Evolutionary conservation across 176 grass and related monocot genomes (phyloP).

Genomic region (Chrysopogon serrulatus): DNA sequence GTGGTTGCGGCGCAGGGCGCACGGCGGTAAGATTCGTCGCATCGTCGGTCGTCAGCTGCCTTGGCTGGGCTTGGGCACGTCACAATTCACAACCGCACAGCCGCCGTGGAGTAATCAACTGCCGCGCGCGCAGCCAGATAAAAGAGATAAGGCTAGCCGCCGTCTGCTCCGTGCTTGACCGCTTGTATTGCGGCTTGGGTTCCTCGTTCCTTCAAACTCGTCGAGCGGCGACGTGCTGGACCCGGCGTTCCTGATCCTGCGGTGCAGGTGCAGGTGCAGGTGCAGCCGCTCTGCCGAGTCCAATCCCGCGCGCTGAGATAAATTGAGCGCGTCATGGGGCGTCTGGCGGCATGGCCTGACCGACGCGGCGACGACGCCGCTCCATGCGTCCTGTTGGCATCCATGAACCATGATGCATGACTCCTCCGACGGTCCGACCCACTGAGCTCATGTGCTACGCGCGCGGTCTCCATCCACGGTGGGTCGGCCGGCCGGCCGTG

Average conservation of each 20-base stretch:
- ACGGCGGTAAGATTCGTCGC: background rate
- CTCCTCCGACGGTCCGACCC: no score
- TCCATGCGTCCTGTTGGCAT: background rate
- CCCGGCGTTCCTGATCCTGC: background rate
- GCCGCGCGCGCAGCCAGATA: background rate
- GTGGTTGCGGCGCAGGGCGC: background rate
- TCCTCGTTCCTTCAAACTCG: background rate
- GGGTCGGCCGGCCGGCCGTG: no score
- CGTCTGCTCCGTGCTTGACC: background rate
- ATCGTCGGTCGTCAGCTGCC: background rate
- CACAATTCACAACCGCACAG: background rate
- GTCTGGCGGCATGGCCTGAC: background rate
- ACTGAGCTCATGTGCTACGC: background rate
- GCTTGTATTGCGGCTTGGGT: no score
- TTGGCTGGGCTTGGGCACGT: background rate
- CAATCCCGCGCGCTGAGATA: background rate
- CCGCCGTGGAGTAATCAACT: background rate
- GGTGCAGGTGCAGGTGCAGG: no score
- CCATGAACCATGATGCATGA: no score
- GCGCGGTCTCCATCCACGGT: background rate
- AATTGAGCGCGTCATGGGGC: background rate
- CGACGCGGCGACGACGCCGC: background rate
- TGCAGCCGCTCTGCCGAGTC: background rate
- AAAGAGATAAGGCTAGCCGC: background rate
- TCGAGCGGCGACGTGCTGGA: background rate